Base-by-base conservation (phyloP, 2,329 filamentous ascomycete species). In the Thermomyces lanuginosus region DNA sequence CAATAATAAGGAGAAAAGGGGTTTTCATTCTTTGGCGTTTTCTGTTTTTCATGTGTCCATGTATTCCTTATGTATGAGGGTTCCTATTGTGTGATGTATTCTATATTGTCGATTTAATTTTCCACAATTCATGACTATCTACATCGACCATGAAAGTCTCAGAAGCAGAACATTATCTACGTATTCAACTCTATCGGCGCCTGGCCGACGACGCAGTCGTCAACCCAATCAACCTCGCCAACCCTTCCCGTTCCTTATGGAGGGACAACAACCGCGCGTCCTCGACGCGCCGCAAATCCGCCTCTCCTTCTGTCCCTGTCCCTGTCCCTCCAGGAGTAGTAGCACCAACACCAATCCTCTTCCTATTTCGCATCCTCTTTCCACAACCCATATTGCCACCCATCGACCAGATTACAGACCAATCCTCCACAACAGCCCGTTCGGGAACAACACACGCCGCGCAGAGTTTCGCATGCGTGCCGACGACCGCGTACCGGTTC, bases 391-490 rank as follows among this genome's bases (percentile, higher is more conserved):
- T 27, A 9, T 44, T 38, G 13, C 42, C 57, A 14, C 73, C 73
- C 31, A 68, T 66, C 0, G 75, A 73, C 49, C 70, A 82, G 12
- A 82, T 56, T 4, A 83, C 76, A 0, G 71, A 75, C 45, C 67
- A 71, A 33, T 81, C 75, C 0, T 67, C 66, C 0, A 84, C 44
- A 7, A 58, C 52, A 16, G 70, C 66, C 1, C 66, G 64, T 6
- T 70, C 64, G 0, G 55, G 49, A 21, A 83, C 56, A 14, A 63
- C 58, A 13, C 67, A 73, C 32, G 69, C 61, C 0, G 76, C 65
- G 5, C 76, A 74, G 27, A 84, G 61, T 12, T 76, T 81, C 41
- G 76, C 76, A 45, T 81, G 68, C 62, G 51, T 38, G n/a, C 53
- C 46, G 3, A 56, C 39, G 2, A 38, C 43, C 7, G 48, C 51